Evolutionary conservation across 345 rosid genomes (phyloP).

Genomic region (Arabidopsis thaliana): DNA sequence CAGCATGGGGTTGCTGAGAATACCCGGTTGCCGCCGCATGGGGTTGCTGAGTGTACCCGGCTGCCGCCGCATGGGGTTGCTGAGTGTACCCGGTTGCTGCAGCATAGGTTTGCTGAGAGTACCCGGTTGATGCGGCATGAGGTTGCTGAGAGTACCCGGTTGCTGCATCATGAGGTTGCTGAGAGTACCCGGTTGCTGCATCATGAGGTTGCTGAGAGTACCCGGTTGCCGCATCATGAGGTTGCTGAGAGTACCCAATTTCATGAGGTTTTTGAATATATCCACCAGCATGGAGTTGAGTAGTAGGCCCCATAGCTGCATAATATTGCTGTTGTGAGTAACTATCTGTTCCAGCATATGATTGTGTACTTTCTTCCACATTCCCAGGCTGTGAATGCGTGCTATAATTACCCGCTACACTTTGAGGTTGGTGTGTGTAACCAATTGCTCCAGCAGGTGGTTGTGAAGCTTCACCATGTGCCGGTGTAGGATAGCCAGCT

Average conservation of each 20-base stretch:
- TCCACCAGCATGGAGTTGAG: conserved; percentile 37
- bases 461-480: conserved; percentile 32
- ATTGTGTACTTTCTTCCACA: conserved; percentile 34
- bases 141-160: conserved; percentile 15
- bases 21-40: neutral
- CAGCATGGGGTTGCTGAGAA: neutral
- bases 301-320: conserved; percentile 26
- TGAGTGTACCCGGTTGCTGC: neutral
- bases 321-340: conserved; percentile 37
- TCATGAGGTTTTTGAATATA: conserved; percentile 20
- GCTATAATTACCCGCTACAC: conserved; percentile 2
- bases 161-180: conserved; percentile 11
- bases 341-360: conserved; percentile 38
- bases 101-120: conserved; percentile 14
- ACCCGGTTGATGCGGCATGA: neutral
- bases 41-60: neutral
- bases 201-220: conserved; percentile 25
- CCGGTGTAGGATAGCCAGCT: conserved; percentile 26
- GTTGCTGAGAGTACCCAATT: conserved; percentile 29
- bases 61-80: conserved; percentile 1
- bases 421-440: conserved; percentile 37
- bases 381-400: conserved; percentile 34
- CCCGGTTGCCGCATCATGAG: conserved; percentile 5
- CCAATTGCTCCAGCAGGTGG: conserved; percentile 36
- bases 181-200: conserved; percentile 8